Conservation (phyloP, 768 basidiomycete species). For the Mycena amicta region DNA sequence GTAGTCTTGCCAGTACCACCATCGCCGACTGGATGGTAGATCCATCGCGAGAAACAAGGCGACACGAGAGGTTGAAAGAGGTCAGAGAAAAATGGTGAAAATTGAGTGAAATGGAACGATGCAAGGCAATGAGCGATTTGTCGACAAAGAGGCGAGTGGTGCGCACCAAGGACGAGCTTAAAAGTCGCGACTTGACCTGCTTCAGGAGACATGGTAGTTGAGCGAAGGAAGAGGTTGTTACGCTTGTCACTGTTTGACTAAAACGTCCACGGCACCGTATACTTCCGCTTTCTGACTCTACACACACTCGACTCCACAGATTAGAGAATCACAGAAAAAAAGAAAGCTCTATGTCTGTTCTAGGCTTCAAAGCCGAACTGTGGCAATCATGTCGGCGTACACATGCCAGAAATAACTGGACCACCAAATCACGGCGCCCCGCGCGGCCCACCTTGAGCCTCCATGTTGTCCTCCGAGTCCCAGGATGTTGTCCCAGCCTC, state of each 20-base stretch:
- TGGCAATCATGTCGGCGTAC: constrained; percentile 41
- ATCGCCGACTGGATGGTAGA: constrained; percentile 72
- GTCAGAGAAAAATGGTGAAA: constrained; percentile 25
- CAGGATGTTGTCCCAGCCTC: neutral
- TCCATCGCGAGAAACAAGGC: constrained; percentile 20
- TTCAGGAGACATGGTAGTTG: constrained; percentile 42
- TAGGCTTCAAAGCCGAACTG: too few species aligned
- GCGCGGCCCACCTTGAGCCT: constrained; percentile 5
- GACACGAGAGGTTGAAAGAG: constrained; percentile 24
- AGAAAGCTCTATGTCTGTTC: too few species aligned
- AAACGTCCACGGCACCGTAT: too few species aligned
- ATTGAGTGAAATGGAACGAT: constrained; percentile 54
- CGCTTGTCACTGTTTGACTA: constrained; percentile 32
- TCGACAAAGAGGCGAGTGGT: constrained; percentile 24
- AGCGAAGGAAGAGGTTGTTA: constrained; percentile 39
- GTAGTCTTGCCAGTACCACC: constrained; percentile 98
- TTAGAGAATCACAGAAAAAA: too few species aligned
- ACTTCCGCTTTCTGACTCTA: too few species aligned
- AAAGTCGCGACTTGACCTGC: constrained; percentile 75
- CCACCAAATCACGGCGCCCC: neutral
- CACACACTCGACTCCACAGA: too few species aligned
- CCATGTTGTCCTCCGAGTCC: neutral
- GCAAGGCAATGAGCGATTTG: constrained; percentile 30
- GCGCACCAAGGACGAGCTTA: constrained; percentile 97
- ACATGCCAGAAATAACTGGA: too few species aligned